phyloP scores from a whole-genome alignment of 2,329 filamentous ascomycete genomes.

The Calonectria crousiana region DNA sequence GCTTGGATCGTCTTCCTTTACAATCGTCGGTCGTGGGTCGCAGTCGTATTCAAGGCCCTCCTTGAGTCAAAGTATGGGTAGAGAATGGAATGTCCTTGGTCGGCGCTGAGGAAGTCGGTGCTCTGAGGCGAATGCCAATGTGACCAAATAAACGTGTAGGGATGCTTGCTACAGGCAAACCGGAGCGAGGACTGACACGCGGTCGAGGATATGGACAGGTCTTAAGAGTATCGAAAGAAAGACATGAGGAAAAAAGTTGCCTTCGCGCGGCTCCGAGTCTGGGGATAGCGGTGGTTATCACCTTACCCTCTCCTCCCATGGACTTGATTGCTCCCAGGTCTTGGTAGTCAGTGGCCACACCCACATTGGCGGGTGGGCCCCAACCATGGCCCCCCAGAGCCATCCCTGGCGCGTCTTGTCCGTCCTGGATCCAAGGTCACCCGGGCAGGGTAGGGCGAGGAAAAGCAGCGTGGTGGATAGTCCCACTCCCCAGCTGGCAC shows the following conservation, averaged over 20 bases:
- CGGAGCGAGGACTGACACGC: background rate
- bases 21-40: constrained; percentile 22
- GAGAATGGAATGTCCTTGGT: constrained; percentile 19
- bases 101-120: constrained; percentile 1
- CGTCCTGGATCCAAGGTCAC: constrained; percentile 5
- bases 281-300: constrained; percentile 47
- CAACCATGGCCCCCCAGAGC: constrained; percentile 13
- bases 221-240: constrained; percentile 31
- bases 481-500: constrained; percentile 23
- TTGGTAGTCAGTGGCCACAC: constrained; percentile 42
- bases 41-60: background rate
- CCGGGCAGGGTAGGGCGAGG: background rate
- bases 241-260: constrained; percentile 33
- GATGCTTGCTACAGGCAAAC: background rate
- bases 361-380: constrained; percentile 33
- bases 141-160: background rate
- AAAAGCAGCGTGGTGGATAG: constrained; percentile 10
- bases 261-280: constrained; percentile 36
- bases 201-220: constrained; percentile 19
- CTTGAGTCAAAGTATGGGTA: constrained; percentile 23
- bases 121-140: constrained; percentile 6
- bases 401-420: constrained; percentile 22
- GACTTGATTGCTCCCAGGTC: constrained; percentile 33
- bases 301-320: constrained; percentile 37
- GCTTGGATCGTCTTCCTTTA: background rate